Evolutionary conservation across 225 moss, liverwort and hornwort genomes (phyloP).

Genomic region (Antitrichia curtipendula): DNA sequence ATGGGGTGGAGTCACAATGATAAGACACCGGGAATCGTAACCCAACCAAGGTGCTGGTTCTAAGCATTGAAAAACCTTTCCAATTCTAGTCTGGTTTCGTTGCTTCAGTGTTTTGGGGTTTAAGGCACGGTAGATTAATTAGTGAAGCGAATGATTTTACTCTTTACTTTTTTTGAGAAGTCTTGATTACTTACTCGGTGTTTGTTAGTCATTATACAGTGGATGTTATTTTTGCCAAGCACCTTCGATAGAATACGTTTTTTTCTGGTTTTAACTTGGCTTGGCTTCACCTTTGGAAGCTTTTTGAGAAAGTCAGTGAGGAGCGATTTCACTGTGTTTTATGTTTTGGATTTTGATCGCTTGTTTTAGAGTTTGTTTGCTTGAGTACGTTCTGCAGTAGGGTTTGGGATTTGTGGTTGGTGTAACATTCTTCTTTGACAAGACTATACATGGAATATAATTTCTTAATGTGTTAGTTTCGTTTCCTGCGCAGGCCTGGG

Average conservation of each 20-base stretch:
- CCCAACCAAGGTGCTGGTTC: not conserved
- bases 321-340: not conserved
- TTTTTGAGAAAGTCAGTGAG: not conserved
- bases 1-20: conserved; percentile 32
- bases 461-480: not conserved
- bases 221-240: not conserved
- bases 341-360: not conserved
- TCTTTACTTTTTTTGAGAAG: not conserved
- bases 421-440: not conserved
- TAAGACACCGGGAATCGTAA: not conserved
- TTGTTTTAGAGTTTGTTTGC: not conserved
- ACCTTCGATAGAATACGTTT: not conserved
- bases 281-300: not conserved
- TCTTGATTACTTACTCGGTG: not conserved
- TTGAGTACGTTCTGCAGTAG: not conserved
- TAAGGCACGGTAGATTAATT: not conserved
- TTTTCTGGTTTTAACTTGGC: not conserved
- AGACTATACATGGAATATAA: not conserved
- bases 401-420: not conserved
- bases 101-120: not conserved
- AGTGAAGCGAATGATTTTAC: not conserved
- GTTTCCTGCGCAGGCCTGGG: conserved; percentile 30
- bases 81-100: not conserved
- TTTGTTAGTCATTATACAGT: not conserved
- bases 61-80: not conserved